Evolutionary conservation across 1,284 basidiomycete genomes (phyloP).

Genomic region (Puccinia novopanici): DNA sequence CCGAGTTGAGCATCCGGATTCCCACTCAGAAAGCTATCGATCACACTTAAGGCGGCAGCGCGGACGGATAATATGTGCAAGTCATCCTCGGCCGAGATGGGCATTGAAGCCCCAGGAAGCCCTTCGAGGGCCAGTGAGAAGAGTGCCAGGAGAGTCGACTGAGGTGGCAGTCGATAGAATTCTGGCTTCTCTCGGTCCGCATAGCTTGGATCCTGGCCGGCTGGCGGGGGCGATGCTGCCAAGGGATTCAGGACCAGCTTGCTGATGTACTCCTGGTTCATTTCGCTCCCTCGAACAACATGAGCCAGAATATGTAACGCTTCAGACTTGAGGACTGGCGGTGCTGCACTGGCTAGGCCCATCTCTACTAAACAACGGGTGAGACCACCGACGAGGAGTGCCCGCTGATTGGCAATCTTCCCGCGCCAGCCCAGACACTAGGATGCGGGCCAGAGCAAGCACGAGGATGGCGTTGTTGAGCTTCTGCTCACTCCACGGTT

Average conservation of each 20-base stretch:
- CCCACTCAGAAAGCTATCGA: constrained; percentile 58
- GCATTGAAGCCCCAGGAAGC: constrained; percentile 57
- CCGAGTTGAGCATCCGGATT: constrained; percentile 60
- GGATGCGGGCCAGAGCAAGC: constrained; percentile 70
- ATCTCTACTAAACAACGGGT: constrained; percentile 83
- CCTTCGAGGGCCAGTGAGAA: constrained; percentile 58
- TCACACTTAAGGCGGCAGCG: constrained; percentile 51
- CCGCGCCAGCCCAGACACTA: constrained; percentile 62
- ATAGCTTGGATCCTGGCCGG: constrained; percentile 1
- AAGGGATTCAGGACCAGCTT: constrained; percentile 60
- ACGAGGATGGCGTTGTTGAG: constrained; percentile 74
- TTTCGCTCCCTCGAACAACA: constrained; percentile 61
- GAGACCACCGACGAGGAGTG: constrained; percentile 66
- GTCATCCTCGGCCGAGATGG: constrained; percentile 54
- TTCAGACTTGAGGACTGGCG: constrained; percentile 79
- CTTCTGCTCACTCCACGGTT: constrained; percentile 95
- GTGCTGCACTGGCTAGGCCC: constrained; percentile 86
- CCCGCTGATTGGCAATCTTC: constrained; percentile 59
- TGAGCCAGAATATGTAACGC: constrained; percentile 77
- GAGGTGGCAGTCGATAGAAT: constrained; percentile 59
- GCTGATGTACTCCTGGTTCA: constrained; percentile 64
- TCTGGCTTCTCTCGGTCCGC: constrained; percentile 52
- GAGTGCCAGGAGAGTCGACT: constrained; percentile 61
- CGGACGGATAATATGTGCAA: constrained; percentile 49
- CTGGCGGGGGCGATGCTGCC: constrained; percentile 12